Conservation (phyloP, 176 grass and related monocot genomes). For the Oryza brachyantha region DNA sequence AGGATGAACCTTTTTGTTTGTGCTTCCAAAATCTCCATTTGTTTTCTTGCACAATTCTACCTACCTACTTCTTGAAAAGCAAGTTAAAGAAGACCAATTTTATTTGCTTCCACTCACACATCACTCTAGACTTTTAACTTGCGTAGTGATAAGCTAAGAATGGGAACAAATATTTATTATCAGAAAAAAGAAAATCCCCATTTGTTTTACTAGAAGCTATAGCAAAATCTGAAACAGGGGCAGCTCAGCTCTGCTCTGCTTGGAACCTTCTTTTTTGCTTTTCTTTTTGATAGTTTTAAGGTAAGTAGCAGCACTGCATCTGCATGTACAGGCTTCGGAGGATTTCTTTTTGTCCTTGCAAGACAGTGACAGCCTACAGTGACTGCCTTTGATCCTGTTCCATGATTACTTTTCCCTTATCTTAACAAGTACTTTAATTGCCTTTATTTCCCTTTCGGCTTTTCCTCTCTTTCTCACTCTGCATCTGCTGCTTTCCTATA, state of each 20-base stretch:
- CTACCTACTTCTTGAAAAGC: conserved; percentile 29
- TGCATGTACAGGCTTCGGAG: background rate
- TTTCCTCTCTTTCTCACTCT: background rate
- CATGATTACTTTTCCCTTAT: conserved; percentile 33
- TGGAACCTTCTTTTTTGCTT: conserved; percentile 26
- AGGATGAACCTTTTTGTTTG: conserved; percentile 35
- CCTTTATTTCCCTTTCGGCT: conserved; percentile 20
- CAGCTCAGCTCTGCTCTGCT: background rate
- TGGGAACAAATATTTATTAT: background rate
- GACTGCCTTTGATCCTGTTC: conserved; percentile 34
- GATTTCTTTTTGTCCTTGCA: conserved; percentile 35
- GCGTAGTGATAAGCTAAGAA: background rate
- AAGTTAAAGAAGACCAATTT: background rate
- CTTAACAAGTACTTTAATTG: conserved; percentile 23
- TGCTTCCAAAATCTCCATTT: conserved; percentile 42
- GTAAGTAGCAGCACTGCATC: conserved; percentile 36
- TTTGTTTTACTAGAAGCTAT: background rate
- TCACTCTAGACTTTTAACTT: conserved; percentile 12
- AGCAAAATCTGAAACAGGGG: conserved; percentile 17
- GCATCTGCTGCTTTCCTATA: conserved; percentile 29
- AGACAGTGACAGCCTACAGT: conserved; percentile 23
- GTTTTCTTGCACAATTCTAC: conserved; percentile 29
- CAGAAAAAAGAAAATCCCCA: background rate
- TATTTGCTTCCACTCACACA: background rate
- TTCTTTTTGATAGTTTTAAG: conserved; percentile 51